Evolutionary conservation across 2,329 filamentous ascomycete species (phyloP), one percentile per base, ranked within the genome.

Genomic region (Alternaria arborescens): DNA sequence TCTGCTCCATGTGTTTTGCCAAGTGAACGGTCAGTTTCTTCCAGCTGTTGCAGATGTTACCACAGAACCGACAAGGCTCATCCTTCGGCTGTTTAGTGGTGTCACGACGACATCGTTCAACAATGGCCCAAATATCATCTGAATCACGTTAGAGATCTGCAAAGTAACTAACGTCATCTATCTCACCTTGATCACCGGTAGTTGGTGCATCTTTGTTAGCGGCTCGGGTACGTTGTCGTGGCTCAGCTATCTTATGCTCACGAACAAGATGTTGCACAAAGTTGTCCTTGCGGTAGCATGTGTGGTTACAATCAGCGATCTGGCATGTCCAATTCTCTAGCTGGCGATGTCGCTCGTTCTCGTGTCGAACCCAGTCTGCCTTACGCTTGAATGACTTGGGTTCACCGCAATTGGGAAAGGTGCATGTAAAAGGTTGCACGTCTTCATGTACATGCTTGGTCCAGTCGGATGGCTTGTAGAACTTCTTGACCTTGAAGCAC

Each of bases 391-490:
- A 97, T 36, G 92, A 93, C 78, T 96, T 97, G 18, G 91, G 89
- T 48, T 97, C 93, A 8, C 87, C 86, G 74, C 94, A 97, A 52
- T 88, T 85, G 2, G 91, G 88, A 82, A 94, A 97, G 0, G 93
- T 97, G 79, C 94, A 97, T 3, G 92, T 96, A 69, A 97, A 97
- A 0, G 94, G 94, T 74, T 95, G 91, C 1, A 97, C 88, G 75
- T 97, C 94, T 78, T 97, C 94, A 70, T 97, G 92, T 1, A 97
- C 92, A 73, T 97, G 94, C 77, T 97, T 97, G 1, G 93, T 97
- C 94, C 94, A 97, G 78, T 97, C 94, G 0, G 93, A 97, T 16
- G 93, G 94, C 77, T 97, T 97, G 70, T 89, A 87, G 70, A 95
- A 93, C 71, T 89, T 92, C 82, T 95, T 97, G 53, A 89, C 86